Evolutionary conservation across 768 basidiomycete species (phyloP), one percentile per base, ranked within the genome.

Genomic region (Mycena amicta): DNA sequence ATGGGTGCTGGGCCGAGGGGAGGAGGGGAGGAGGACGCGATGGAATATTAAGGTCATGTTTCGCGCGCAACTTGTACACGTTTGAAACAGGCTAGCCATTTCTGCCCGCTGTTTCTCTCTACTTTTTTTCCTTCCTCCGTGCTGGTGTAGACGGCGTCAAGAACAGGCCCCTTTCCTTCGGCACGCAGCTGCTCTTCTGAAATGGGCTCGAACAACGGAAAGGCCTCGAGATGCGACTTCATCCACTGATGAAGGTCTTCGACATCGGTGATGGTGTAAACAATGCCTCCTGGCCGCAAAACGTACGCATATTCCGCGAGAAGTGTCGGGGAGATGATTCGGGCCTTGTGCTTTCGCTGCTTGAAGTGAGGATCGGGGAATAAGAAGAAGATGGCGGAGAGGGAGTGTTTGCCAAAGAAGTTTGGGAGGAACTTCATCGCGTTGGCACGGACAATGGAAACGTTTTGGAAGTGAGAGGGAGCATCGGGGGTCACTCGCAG

Each of bases 311-410:
- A 99, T 70, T 99, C 97, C 25, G 97, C 95, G 20, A 98, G 83
- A 28, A 99, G 82, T n/a, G 96, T 95, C 5, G 94, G 92, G 52
- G 95, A 97, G 70, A 98, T 95, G 71, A 98, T 98, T 69, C 97
- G 89, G 2, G 96, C 96, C 77, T 99, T 99, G 80, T 98, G 96
- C 73, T 99, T 99, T 67, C 95, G 88, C 8, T 85, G 82, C 73
- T 99, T 98, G 84, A 99, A 99, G 72, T 98, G 97, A 0, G 97
- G 97, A 74, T 99, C 97, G 40, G 97, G 97, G 75, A 98, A 99
- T 57, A 98, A 84, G 79, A 99, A 98, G 77, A 99, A 99, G 50
- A 99, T 80, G 49, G 96, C 88, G 20, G 90, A 88, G 33, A 99
- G 80, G 62, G 96, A 96, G 56, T 88, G 88, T 70, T 95, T 95